Base-by-base conservation (phyloP, 495 filamentous ascomycete genomes). In the Aspergillus steynii region DNA sequence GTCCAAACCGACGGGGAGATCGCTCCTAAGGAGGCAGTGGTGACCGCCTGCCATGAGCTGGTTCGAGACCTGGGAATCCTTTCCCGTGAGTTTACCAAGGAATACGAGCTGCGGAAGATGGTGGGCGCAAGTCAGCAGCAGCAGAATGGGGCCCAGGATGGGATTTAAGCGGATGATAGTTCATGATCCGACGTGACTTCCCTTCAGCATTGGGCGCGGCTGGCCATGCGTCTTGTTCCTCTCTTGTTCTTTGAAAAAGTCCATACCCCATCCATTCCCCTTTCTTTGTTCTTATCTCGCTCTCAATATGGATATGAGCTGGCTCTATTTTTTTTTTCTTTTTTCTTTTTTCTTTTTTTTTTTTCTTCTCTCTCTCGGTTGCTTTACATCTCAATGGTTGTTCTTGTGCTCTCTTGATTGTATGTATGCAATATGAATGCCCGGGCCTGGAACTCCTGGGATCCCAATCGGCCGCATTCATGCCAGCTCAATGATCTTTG, bases 61-160 rank as follows among this genome's bases (percentile, higher is more conserved):
- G 89, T 99, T 55, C 80, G 84, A 56, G 86, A 92, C 58, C 81
- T 96, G 60, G 88, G 84, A 28, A 86, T 85, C 54, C 73, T 98
- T 27, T 89, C 86, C 42, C 86, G 90, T 55, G 90, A 96, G 68
- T 96, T 99, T 74, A 96, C 92, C 52, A 96, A 96, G 72, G 96
- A 99, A 76, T 96, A 86, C 70, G 93, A 97, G 65, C 81, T 97
- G 59, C 88, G 93, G 65, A 96, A 94, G 80, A 96, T 94, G 82
- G 90, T 90, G 28, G 86, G 86, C 15, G 87, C 84, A 46, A 72
- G 74, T 52, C 69, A 76, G 62, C 76, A 79, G 48, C 69, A 72
- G 67, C 76, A 79, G 63, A 71, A 69, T 54, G 70, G 64, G 27
- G 61, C 55, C 49, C 65, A 72, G 51, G 73, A 77, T 63, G 64